Evolutionary conservation across 2,329 filamentous ascomycete genomes (phyloP).

Genomic region (Aspergillus japonicus): DNA sequence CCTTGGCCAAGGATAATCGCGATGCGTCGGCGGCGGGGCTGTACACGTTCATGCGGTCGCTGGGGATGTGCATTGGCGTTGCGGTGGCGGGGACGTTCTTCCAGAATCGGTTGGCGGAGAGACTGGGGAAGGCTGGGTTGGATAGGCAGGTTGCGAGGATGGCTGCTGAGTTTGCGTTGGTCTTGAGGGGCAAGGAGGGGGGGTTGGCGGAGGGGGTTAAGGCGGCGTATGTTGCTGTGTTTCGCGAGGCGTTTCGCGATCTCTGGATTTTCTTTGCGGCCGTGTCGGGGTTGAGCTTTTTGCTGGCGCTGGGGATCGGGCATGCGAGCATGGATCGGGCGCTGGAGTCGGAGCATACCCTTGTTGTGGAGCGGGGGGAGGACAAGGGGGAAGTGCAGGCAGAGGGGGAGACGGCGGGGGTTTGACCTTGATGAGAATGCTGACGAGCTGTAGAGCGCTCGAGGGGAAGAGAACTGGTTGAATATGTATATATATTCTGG

Average conservation of each 20-base stretch:
- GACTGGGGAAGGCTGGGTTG: background rate
- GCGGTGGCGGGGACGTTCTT: background rate
- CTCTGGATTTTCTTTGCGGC: constrained; percentile 2
- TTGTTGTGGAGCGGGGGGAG: background rate
- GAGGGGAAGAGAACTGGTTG: rapidly evolving
- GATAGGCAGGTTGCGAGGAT: background rate
- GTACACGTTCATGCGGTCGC: constrained; percentile 8
- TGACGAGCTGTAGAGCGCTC: no score
- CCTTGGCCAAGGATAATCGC: background rate
- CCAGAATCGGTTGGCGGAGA: background rate
- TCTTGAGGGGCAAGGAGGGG: background rate
- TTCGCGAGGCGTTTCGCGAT: background rate
- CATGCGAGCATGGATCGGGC: background rate
- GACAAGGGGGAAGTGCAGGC: no score
- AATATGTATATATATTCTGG: no score
- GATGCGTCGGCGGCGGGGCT: background rate
- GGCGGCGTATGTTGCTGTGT: background rate
- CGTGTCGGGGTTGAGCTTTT: background rate
- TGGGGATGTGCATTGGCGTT: constrained; percentile 3
- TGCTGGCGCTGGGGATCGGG: background rate
- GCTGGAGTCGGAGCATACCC: background rate
- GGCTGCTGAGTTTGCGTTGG: background rate
- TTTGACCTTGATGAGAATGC: no score
- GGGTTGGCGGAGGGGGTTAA: background rate
- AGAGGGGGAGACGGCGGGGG: no score